Evolutionary conservation across 2,329 filamentous ascomycete species (phyloP), one percentile per base, ranked within the genome.

Genomic region (Apiospora koreana): DNA sequence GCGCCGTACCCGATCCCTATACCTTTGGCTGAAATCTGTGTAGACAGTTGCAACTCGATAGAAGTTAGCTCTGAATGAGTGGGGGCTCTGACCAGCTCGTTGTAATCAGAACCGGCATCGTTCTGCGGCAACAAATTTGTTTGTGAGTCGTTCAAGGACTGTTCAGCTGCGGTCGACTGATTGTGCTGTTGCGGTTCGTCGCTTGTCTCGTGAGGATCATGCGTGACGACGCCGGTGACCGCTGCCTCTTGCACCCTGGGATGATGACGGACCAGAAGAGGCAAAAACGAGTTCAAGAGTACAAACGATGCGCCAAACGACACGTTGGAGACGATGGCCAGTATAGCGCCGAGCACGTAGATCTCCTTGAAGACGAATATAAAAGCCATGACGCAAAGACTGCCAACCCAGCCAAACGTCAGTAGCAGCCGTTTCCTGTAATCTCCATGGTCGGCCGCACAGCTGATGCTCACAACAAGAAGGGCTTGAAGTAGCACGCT

Each of bases 271-370:
- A 98, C 96, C 12, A 99, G 87, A 10, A 99, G 85, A 0, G 96
- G 96, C 58, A 99, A 84, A 77, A 98, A 99, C 0, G 95, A 97
- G 82, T 99, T 99, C 64, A 99, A 84, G 16, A 99, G 87, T 2
- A 99, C 96, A 80, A 97, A 98, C 0, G 94, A 97, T 21, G 95
- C 94, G 28, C 96, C 96, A 78, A 98, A 97, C 62, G 94, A 95
- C 1, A 94, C 97, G 79, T 98, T 98, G 45, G 95, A 93, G 67
- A 98, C 85, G 73, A 98, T 94, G 41, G 96, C 95, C 71, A 97
- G 86, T 2, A 98, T 74, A 3, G 93, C 93, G 62, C 93, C 95
- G 14, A 98, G 81, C 2, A 97, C 78, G 78, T 97, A 98, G 12
- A 94, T 84, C 62, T 88, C 86, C 38, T 94, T 91, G 50, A 88